Base-by-base conservation (phyloP, 148 eudicot genomes). In the Selenicereus undatus region DNA sequence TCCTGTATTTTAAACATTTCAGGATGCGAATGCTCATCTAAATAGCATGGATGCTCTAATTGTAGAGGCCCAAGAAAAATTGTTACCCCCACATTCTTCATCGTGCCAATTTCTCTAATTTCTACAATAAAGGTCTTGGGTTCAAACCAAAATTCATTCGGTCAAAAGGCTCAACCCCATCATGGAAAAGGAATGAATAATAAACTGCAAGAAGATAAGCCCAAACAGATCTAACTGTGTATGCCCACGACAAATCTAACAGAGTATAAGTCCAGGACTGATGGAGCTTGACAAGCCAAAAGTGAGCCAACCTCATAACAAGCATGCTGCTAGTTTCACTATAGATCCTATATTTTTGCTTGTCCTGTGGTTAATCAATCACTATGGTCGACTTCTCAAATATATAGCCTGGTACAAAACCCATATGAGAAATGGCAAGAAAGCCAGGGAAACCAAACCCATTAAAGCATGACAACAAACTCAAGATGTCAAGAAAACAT, bases 401-500 rank as follows among this genome's bases (percentile, higher is more conserved):
- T 21, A 17, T 54, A 54, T 17, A 16, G 17, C 20, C 36, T n/a
- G n/a, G 29, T 17, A 24, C 11, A 24, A 17, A 17, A 18, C 26
- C 22, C 17, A 11, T 30, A 29, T 29, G 58, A 8, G 42, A 29
- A 76, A 18, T 71, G 64, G 69, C 32, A 72, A 32, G 68, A 72
- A 71, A 60, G 21, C 56, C 75, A 58, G 22, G 30, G 20, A 18
- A 39, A 54, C 45, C 24, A 64, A 80, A 20, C 26, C 32, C 48
- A 45, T 51, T 73, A 62, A n/a, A 16, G 43, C 68, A 71, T 11
- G 17, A 4, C 16, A 43, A 16, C 0, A 30, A 32, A 48, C 58
- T 2, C 20, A 43, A 78, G 56, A 32, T 13, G 3, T 80, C 20
- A 43, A 76, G 79, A 50, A 72, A 50, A 85, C 91, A 32, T 90